Conservation (phyloP, 1,284 basidiomycete genomes). For the Trametes hirsuta region DNA sequence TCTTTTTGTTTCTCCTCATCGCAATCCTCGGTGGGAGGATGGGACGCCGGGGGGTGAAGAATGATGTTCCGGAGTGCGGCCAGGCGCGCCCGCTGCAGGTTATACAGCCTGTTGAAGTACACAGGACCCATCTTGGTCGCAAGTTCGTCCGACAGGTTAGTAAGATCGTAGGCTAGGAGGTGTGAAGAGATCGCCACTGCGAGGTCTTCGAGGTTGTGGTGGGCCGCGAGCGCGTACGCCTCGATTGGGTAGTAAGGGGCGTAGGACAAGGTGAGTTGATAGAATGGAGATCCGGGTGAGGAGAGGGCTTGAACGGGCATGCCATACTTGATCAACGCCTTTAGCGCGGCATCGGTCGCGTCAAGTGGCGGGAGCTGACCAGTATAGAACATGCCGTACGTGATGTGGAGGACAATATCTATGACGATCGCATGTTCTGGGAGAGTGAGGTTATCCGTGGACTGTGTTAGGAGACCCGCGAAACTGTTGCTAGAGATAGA, state of each 20-base stretch:
- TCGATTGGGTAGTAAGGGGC: conserved; percentile 36
- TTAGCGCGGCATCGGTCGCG: conserved; percentile 29
- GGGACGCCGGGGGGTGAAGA: conserved; percentile 33
- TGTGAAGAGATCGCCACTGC: conserved; percentile 38
- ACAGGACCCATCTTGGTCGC: conserved; percentile 37
- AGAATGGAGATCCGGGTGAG: conserved; percentile 27
- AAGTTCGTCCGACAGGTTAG: conserved; percentile 34
- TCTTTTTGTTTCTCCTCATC: background rate
- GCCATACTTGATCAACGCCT: conserved; percentile 34
- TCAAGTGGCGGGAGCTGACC: conserved; percentile 30
- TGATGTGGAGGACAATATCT: conserved; percentile 36
- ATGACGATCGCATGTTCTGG: conserved; percentile 20
- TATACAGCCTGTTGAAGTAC: conserved; percentile 42
- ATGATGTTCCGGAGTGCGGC: conserved; percentile 38
- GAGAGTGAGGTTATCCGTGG: background rate
- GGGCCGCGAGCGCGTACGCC: conserved; percentile 39
- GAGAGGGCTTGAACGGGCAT: conserved; percentile 22
- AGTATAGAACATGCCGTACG: conserved; percentile 34
- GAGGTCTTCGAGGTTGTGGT: conserved; percentile 34
- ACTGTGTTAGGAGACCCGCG: too few species aligned
- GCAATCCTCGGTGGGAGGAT: conserved; percentile 9
- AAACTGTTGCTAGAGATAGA: too few species aligned
- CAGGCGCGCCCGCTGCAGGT: conserved; percentile 39
- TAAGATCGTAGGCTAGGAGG: conserved; percentile 35
- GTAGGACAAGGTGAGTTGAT: conserved; percentile 29